Evolutionary conservation across 2,329 filamentous ascomycete species (phyloP), one percentile per base, ranked within the genome.

Genomic region (Cytospora mali): DNA sequence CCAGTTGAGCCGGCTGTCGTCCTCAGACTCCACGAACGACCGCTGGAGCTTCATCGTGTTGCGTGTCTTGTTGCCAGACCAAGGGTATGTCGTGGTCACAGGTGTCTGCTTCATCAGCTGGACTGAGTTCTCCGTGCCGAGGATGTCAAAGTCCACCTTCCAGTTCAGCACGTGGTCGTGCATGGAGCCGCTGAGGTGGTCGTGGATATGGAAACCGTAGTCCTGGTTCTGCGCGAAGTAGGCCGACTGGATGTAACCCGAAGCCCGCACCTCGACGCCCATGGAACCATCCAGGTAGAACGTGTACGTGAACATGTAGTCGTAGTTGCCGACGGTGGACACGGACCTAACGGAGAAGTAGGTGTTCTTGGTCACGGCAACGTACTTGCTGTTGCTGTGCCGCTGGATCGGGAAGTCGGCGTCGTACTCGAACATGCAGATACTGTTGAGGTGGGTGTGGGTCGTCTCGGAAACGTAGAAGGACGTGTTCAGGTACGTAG

Each of bases 131-230:
- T 73, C 71, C 1, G 73, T 77, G 18, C 80, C 82, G 9, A 77
- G 71, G 33, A 84, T 76, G 66, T 85, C 82, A 27, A 84, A 74
- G 69, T 84, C 83, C 51, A 77, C 77, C 68, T 85, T 85, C 74
- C 79, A 84, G 66, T 81, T 84, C 42, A 84, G 68, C 0, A 85
- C 80, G 66, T 85, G 83, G 69, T 84, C 81, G 69, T 85, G 83
- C 76, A 84, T 82, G 29, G 75, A 77, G 6, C 81, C 80, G 0
- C 75, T 76, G 1, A 82, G 71, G 28, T 72, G 70, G 59, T 83
- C 79, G 64, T 82, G 78, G 54, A 84, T 81, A 33, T 77, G 72
- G 68, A 75, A 84, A 6, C 81, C 81, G 61, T 83, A 84, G 57
- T 79, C 77, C 1, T 75, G 69, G 55, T 81, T 80, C 46, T 78